phyloP scores from a whole-genome alignment of 257 asterid genomes.

The Craterostigma plantagineum region DNA sequence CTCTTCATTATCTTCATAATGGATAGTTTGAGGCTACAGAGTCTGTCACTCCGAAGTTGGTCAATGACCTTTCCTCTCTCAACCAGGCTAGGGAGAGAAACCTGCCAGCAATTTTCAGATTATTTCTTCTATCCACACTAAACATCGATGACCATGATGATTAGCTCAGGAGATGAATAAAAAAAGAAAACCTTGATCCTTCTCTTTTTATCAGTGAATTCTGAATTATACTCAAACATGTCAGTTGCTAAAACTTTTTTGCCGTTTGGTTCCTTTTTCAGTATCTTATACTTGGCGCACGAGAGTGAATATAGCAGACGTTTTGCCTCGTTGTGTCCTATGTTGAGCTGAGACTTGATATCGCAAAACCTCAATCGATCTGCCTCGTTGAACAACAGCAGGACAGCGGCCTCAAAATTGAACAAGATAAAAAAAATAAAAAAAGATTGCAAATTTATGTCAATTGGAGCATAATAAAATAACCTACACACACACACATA shows the following conservation, averaged over 20 bases:
- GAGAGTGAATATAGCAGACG: slow-evolving; percentile 91
- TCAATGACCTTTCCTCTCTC: slow-evolving; percentile 92
- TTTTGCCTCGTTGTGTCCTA: slow-evolving; percentile 80
- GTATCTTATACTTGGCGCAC: slow-evolving; percentile 87
- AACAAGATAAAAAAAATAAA: neutral
- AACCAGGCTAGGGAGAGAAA: too few species aligned
- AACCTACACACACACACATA: slow-evolving; percentile 5
- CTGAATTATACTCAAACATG: slow-evolving; percentile 71
- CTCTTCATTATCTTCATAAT: too few species aligned
- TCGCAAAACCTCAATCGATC: slow-evolving; percentile 80
- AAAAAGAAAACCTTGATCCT: slow-evolving; percentile 57
- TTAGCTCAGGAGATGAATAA: neutral
- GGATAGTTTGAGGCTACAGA: slow-evolving; percentile 91
- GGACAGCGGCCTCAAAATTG: slow-evolving; percentile 58
- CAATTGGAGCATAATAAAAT: neutral
- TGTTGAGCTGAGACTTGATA: slow-evolving; percentile 71
- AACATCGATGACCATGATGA: neutral
- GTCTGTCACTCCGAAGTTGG: slow-evolving; percentile 89
- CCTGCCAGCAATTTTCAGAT: too few species aligned
- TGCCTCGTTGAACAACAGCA: slow-evolving; percentile 78
- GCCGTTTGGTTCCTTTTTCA: slow-evolving; percentile 78
- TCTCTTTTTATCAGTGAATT: slow-evolving; percentile 90
- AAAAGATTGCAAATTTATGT: neutral
- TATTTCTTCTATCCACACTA: too few species aligned
- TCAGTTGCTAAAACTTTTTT: slow-evolving; percentile 67